phyloP scores from a whole-genome alignment of 495 filamentous ascomycete genomes.

The Podospora pseudocomata region DNA sequence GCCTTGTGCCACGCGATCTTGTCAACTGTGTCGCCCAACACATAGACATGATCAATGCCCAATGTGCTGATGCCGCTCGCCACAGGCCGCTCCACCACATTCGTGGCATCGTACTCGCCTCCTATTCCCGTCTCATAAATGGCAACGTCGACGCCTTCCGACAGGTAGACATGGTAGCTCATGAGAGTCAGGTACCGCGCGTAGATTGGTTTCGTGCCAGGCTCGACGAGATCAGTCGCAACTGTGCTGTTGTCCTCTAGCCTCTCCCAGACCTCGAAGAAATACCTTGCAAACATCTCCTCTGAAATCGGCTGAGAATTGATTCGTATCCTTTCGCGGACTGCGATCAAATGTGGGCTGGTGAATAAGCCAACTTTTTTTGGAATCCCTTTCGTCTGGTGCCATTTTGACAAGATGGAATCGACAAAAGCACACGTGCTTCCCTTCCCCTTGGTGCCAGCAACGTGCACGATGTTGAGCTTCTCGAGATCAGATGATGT shows the following conservation, averaged over 20 bases:
- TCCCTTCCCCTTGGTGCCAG: conserved; percentile 93
- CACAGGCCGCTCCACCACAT: conserved; percentile 72
- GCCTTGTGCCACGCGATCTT: conserved; percentile 97
- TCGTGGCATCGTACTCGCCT: conserved; percentile 90
- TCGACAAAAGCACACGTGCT: conserved; percentile 67
- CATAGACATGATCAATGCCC: conserved; percentile 81
- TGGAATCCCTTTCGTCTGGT: conserved; percentile 32
- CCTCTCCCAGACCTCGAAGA: conserved; percentile 86
- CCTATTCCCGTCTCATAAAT: conserved; percentile 93
- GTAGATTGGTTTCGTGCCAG: conserved; percentile 69
- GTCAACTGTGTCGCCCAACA: conserved; percentile 79
- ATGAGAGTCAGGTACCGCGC: conserved; percentile 88
- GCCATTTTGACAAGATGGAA: conserved; percentile 48
- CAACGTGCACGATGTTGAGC: conserved; percentile 77
- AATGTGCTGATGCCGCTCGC: conserved; percentile 76
- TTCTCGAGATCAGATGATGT: conserved; percentile 65
- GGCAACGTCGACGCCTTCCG: conserved; percentile 74
- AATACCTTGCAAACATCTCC: conserved; percentile 73
- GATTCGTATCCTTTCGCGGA: conserved; percentile 85
- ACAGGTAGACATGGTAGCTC: conserved; percentile 81
- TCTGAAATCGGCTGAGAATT: conserved; percentile 71
- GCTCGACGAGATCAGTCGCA: conserved; percentile 29
- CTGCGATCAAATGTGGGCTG: conserved; percentile 82
- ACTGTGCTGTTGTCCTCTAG: conserved; percentile 45
- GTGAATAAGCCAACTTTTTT: conserved; percentile 77